Evolutionary conservation across 1,139 yeast genomes (phyloP), one percentile per base, ranked within the genome.

Genomic region (Suhomyces maxii): DNA sequence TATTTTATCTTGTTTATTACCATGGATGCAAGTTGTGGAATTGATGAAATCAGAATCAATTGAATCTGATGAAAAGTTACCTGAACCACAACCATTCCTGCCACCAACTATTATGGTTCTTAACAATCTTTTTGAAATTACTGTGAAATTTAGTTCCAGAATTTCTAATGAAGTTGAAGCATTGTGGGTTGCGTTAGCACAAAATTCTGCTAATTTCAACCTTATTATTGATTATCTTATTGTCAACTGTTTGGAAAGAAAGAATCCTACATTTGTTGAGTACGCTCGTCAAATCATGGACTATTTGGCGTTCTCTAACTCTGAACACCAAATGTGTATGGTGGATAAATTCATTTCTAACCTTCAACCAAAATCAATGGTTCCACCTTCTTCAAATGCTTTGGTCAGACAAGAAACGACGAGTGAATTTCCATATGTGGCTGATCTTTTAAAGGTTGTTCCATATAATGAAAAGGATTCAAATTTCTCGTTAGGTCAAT

Each of bases 161-260:
- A 82, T 89, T 55, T 88, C 89, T 41, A 86, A 86, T 56, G 97
- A 90, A 57, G 89, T 93, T 8, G 98, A 91, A 61, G 95, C 96
- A 0, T 67, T 93, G 34, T 95, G 99, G 99, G 89, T 88, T 4
- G 95, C 97, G 0, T 71, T 93, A 34, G 96, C 95, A 1, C 82
- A 82, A 45, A 79, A 80, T 34, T 76, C 83, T 9, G 77, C 75
- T 9, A 91, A 93, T 58, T 84, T 86, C 34, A 84, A 84, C 47
- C 82, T 81, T 8, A 86, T 90, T 14, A 67, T 89, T 56, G 88
- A 84, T 40, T 93, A 82, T 58, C 72, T 90, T 35, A 73, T 89
- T 42, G 76, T 74, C 31, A 82, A 84, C 39, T 85, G 96, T 38
- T 71, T 91, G 46, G 83, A 83, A 39, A 75, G 86, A 45, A 81